phyloP scores from a whole-genome alignment of 805 yeast species.

The Naumovozyma dairenensis region DNA sequence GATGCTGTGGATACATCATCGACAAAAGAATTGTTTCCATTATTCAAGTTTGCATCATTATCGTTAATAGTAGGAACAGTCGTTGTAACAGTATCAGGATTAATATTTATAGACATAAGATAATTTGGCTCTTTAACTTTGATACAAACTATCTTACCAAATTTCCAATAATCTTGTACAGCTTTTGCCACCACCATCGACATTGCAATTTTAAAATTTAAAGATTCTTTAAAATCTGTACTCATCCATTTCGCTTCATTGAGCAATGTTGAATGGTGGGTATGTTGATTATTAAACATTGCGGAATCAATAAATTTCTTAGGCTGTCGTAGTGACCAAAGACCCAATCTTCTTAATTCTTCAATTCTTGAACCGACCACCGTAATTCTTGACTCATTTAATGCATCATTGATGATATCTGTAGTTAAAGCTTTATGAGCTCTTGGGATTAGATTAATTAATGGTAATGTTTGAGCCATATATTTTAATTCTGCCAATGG shows the following conservation, averaged over 20 bases:
- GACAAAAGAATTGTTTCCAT: too few species aligned
- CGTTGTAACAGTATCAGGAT: slow-evolving; percentile 1
- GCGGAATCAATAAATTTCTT: slow-evolving; percentile 59
- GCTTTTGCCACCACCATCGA: slow-evolving; percentile 65
- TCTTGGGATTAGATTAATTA: slow-evolving; percentile 69
- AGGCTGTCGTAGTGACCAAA: slow-evolving; percentile 90
- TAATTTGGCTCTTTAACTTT: slow-evolving; percentile 37
- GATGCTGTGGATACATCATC: too few species aligned
- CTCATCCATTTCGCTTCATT: slow-evolving; percentile 82
- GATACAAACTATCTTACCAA: slow-evolving; percentile 62
- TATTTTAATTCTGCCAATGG: slow-evolving; percentile 82
- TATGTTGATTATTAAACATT: slow-evolving; percentile 27
- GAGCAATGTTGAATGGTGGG: slow-evolving; percentile 65
- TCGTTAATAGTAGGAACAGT: slow-evolving; percentile 3
- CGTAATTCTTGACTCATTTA: slow-evolving; percentile 83
- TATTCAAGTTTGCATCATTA: too few species aligned
- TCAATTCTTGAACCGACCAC: slow-evolving; percentile 86
- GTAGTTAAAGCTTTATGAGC: slow-evolving; percentile 83
- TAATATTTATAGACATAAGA: too few species aligned
- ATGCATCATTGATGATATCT: slow-evolving; percentile 72
- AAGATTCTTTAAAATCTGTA: slow-evolving; percentile 60
- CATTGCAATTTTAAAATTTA: slow-evolving; percentile 59
- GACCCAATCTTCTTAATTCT: slow-evolving; percentile 74
- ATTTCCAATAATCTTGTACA: slow-evolving; percentile 65
- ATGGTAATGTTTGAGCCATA: slow-evolving; percentile 78